Evolutionary conservation across 2,329 filamentous ascomycete genomes (phyloP), one percentile per base, ranked within the genome.

Genomic region (Hansfordia pulvinata): DNA sequence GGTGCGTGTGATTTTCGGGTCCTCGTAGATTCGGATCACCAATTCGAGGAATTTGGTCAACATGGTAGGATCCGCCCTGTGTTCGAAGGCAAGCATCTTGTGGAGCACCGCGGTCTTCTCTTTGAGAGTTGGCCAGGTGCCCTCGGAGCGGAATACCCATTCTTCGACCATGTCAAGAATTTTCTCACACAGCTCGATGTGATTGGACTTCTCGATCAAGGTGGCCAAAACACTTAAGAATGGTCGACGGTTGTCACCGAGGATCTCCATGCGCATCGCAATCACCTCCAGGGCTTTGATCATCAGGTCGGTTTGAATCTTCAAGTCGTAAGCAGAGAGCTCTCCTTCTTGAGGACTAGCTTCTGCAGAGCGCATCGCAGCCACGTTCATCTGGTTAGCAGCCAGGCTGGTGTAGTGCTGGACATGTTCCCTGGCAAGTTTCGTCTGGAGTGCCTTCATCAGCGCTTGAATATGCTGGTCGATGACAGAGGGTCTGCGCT

Each of bases 91-190:
- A 10, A 96, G 60, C 90, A 99, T 99, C 57, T 98, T 99, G 43
- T 93, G 86, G n/a, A 99, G 59, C 2, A 99, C 90, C 2, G 92
- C 92, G 1, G 88, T 96, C 60, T 98, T 98, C 54, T 98, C 92
- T 52, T 99, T 99, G 2, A 98, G 65, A 0, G 90, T 98, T 1
- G 90, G 90, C 67, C 90, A 94, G 2, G 85, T 90, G 36, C 93
- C 90, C 31, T 84, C 86, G 0, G 84, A 90, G 37, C 84, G 73
- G 60, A 99, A 98, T 5, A 98, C 82, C 92, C 92, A 99, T 17
- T 67, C 70, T 48, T 96, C 88, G 4, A 94, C 88, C 70, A 98
- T 88, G 26, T 78, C 74, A 16, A 99, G 60, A 29, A 98, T 86
- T 56, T 93, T 93, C 43, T 83, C 78, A 51, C 90, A 96, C 6